Evolutionary conservation across 805 yeast species (phyloP).

Genomic region (Candida manassasensis): DNA sequence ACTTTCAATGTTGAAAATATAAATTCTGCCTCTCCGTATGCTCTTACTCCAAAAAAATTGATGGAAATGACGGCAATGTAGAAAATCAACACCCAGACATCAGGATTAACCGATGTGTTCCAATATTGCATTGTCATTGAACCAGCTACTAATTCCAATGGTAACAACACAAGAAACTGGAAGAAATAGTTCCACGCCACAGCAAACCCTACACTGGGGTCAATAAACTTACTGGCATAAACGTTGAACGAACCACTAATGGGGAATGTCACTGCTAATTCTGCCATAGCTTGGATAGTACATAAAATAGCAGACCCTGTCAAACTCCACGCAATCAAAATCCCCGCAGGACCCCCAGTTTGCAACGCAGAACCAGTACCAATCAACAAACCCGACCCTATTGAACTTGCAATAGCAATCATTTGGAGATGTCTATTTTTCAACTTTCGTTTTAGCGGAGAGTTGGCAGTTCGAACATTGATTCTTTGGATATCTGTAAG

Average conservation of each 20-base stretch:
- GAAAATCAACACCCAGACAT: slow-evolving; percentile 35
- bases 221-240: slow-evolving; percentile 59
- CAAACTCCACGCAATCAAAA: slow-evolving; percentile 35
- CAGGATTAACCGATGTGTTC: slow-evolving; percentile 28
- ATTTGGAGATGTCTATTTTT: slow-evolving; percentile 35
- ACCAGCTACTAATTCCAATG: slow-evolving; percentile 51
- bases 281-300: slow-evolving; percentile 40
- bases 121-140: slow-evolving; percentile 33
- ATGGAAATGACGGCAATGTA: slow-evolving; percentile 28
- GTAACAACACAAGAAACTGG: slow-evolving; percentile 54
- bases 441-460: slow-evolving; percentile 32
- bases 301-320: slow-evolving; percentile 34
- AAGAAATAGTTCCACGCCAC: slow-evolving; percentile 69
- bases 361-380: slow-evolving; percentile 36
- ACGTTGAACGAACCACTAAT: slow-evolving; percentile 44
- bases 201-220: slow-evolving; percentile 66
- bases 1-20: slow-evolving; percentile 55
- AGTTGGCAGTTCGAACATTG: slow-evolving; percentile 35
- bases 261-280: slow-evolving; percentile 44
- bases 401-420: slow-evolving; percentile 42
- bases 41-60: slow-evolving; percentile 33
- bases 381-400: slow-evolving; percentile 41
- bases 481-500: slow-evolving; percentile 36
- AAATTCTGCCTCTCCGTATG: slow-evolving; percentile 62
- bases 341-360: slow-evolving; percentile 38